Percentiles rank a stretch among this genome's conserved stretches.
phyloP scores from a whole-genome alignment of 2,329 filamentous ascomycete species.

The Phialophora expanda region DNA sequence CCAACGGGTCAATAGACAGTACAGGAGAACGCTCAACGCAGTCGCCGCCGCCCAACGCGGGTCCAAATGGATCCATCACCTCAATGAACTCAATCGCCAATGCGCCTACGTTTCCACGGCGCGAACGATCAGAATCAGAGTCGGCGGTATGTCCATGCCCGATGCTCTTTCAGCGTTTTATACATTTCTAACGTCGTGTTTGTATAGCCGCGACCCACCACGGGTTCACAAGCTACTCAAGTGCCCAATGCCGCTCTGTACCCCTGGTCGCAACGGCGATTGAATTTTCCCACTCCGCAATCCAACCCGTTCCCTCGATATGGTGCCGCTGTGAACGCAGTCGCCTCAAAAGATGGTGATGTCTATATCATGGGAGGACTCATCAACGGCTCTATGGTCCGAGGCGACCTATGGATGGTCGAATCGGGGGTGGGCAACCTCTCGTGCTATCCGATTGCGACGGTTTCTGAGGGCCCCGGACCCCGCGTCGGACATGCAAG shows the following conservation, averaged over 20 bases:
- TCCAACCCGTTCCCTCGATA: constrained; percentile 93
- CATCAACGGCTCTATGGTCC: constrained; percentile 92
- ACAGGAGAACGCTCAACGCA: constrained; percentile 32
- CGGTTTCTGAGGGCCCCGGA: constrained; percentile 90
- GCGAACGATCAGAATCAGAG: constrained; percentile 62
- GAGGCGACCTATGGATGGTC: constrained; percentile 97
- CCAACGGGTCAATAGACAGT: constrained; percentile 51
- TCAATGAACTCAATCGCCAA: constrained; percentile 32
- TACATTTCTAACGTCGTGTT: constrained; percentile 13
- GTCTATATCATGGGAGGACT: constrained; percentile 97
- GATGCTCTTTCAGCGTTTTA: background rate
- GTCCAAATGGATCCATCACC: constrained; percentile 34
- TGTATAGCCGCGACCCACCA: constrained; percentile 31
- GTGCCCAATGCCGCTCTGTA: constrained; percentile 81
- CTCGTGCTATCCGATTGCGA: constrained; percentile 88
- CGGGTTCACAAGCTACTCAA: constrained; percentile 49
- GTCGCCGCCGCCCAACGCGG: constrained; percentile 34
- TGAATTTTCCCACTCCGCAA: constrained; percentile 83
- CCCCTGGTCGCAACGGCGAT: constrained; percentile 88
- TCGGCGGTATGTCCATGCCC: constrained; percentile 54
- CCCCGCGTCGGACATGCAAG: constrained; percentile 94
- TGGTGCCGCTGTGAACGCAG: constrained; percentile 91
- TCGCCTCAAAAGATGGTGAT: constrained; percentile 93
- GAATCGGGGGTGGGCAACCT: constrained; percentile 82
- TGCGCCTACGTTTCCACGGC: constrained; percentile 46